Evolutionary conservation across 1,284 basidiomycete genomes (phyloP).

Genomic region (Tilletia indica): DNA sequence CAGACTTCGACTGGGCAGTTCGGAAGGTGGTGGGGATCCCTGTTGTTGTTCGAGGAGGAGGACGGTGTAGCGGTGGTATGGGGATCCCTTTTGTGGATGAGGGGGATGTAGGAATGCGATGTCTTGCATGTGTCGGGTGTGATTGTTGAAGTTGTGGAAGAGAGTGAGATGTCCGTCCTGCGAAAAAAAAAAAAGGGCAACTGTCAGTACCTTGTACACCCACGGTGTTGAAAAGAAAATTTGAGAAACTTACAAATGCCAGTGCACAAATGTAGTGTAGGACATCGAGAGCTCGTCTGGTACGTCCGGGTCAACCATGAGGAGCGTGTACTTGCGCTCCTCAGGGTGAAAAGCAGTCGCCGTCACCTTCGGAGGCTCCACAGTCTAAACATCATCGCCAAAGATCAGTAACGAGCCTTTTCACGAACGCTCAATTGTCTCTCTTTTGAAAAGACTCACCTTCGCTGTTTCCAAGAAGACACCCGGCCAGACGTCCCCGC

Average conservation of each 20-base stretch:
- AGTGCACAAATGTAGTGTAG: slow-evolving; percentile 78
- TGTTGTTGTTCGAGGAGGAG: slow-evolving; percentile 77
- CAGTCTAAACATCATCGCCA: slow-evolving; percentile 60
- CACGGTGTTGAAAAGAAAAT: not conserved
- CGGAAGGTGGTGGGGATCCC: not conserved
- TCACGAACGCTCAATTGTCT: too few species aligned
- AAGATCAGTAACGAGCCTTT: not conserved
- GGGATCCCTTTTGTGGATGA: slow-evolving; percentile 78
- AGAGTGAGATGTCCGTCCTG: slow-evolving; percentile 62
- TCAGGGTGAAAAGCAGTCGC: slow-evolving; percentile 77
- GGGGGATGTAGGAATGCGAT: slow-evolving; percentile 78
- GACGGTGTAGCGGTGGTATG: slow-evolving; percentile 79
- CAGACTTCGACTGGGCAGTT: not conserved
- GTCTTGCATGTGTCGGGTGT: slow-evolving; percentile 52
- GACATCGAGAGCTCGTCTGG: slow-evolving; percentile 69
- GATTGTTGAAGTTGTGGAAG: slow-evolving; percentile 62
- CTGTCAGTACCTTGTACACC: not conserved
- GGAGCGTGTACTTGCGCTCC: slow-evolving; percentile 76
- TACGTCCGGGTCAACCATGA: slow-evolving; percentile 86
- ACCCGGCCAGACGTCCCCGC: slow-evolving; percentile 70
- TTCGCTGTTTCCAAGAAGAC: slow-evolving; percentile 32
- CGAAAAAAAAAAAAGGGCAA: not conserved
- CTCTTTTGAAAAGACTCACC: slow-evolving; percentile 13
- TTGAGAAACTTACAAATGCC: slow-evolving; percentile 63
- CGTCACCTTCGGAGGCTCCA: slow-evolving; percentile 66